These are phyloP conservation scores for Schizonepeta tenuifolia DNA, from an alignment of 257 asterid species.

Conservation along the genomic window DNA sequence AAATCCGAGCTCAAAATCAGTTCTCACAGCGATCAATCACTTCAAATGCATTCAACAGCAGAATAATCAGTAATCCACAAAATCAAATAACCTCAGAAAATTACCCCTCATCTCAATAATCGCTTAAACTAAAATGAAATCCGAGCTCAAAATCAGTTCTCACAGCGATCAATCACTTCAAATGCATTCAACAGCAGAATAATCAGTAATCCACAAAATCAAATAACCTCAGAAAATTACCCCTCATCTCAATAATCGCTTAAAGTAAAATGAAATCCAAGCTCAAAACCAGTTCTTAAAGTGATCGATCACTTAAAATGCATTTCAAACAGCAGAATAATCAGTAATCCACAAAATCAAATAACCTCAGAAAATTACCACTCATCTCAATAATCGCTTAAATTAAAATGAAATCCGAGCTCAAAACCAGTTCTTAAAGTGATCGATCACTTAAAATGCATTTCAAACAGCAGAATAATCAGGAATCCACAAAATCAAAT, in stretches of 20 bases:
- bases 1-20: neutral
- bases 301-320: neutral
- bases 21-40: neutral
- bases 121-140: neutral
- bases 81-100: neutral
- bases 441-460: neutral
- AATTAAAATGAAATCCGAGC: neutral
- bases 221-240: conserved; percentile 32
- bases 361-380: neutral
- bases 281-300: neutral
- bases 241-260: conserved; percentile 40
- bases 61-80: neutral
- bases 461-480: neutral
- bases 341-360: neutral
- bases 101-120: neutral
- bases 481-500: neutral
- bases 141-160: neutral
- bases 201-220: neutral
- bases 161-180: neutral
- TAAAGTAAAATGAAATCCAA: neutral
- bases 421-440: neutral
- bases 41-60: neutral
- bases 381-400: neutral
- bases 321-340: neutral
- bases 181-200: neutral